A percentile compares a stretch with the other conserved stretches of the same genome.
These are phyloP conservation scores for Apostasia shenzhenica DNA, from an alignment of 106 monocot species.

Conservation along the genomic window DNA sequence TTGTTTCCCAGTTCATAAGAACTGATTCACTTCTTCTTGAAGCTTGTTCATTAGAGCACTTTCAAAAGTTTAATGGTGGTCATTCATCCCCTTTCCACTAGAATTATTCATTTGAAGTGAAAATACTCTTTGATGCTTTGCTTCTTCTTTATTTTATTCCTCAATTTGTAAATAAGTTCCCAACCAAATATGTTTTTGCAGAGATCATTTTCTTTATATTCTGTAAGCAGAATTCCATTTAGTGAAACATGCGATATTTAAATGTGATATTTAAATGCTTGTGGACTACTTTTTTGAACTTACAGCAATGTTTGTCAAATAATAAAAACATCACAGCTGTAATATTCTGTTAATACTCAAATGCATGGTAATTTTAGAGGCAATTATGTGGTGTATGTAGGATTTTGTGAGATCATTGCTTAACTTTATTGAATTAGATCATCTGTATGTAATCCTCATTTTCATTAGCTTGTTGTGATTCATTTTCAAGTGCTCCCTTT, in stretches of 20 bases:
- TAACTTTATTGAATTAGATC: no score
- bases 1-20: not conserved
- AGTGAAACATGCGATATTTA: not conserved
- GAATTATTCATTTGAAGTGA: not conserved
- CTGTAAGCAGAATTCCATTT: not conserved
- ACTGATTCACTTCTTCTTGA: not conserved
- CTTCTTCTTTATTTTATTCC: not conserved
- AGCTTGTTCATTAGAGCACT: not conserved
- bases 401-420: no score
- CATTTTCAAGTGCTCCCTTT: no score
- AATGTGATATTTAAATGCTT: not conserved
- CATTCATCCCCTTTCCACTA: constrained; percentile 2
- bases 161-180: not conserved
- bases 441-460: no score
- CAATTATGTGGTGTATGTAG: no score
- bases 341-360: no score
- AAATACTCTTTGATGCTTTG: not conserved
- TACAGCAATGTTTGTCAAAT: no score
- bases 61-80: not conserved
- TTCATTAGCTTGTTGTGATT: no score
- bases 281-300: not conserved
- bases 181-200: not conserved
- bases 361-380: no score
- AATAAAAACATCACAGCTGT: no score
- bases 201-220: not conserved